A percentile compares a stretch with the other conserved stretches of the same genome.
phyloP scores from a whole-genome alignment of 2,329 filamentous ascomycete species.

The Sclerotinia sclerotiorum region DNA sequence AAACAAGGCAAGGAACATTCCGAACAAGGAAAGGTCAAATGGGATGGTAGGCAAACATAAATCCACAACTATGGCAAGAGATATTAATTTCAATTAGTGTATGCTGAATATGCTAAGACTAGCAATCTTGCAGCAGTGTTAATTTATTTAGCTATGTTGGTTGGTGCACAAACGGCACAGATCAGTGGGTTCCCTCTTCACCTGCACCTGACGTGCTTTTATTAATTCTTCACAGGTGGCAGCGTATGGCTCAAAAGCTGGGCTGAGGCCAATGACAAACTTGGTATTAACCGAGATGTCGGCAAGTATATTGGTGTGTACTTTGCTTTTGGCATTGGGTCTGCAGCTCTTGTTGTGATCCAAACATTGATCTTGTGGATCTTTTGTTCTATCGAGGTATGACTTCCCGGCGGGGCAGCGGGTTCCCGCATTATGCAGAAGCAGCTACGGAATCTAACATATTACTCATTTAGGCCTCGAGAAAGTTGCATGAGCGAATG shows the following conservation, averaged over 20 bases:
- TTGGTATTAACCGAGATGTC: slow-evolving; percentile 69
- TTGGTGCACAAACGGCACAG: slow-evolving; percentile 78
- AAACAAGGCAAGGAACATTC: slow-evolving; percentile 84
- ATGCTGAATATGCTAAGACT: slow-evolving; percentile 89
- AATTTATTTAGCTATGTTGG: slow-evolving; percentile 73
- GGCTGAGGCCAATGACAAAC: slow-evolving; percentile 74
- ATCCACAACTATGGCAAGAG: background rate
- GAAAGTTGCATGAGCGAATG: slow-evolving; percentile 97
- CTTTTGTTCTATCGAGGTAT: slow-evolving; percentile 96
- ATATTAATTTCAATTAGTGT: slow-evolving; percentile 54
- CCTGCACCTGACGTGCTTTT: slow-evolving; percentile 11
- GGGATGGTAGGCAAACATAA: slow-evolving; percentile 54
- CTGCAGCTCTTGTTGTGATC: slow-evolving; percentile 78
- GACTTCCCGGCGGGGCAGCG: slow-evolving; percentile 33
- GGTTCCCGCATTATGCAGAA: slow-evolving; percentile 27
- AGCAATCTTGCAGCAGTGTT: slow-evolving; percentile 84
- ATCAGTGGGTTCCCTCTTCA: slow-evolving; percentile 57
- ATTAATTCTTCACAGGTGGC: slow-evolving; percentile 53
- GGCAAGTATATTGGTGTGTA: slow-evolving; percentile 94
- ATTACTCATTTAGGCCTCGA: slow-evolving; percentile 63
- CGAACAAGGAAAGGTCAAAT: slow-evolving; percentile 97
- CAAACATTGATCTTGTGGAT: slow-evolving; percentile 98
- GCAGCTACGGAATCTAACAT: slow-evolving; percentile 32
- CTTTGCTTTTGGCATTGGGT: slow-evolving; percentile 89
- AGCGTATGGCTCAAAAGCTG: slow-evolving; percentile 93